These are phyloP conservation scores for Pyrus communis DNA, from an alignment of 306 rosid species.

Conservation along the genomic window DNA sequence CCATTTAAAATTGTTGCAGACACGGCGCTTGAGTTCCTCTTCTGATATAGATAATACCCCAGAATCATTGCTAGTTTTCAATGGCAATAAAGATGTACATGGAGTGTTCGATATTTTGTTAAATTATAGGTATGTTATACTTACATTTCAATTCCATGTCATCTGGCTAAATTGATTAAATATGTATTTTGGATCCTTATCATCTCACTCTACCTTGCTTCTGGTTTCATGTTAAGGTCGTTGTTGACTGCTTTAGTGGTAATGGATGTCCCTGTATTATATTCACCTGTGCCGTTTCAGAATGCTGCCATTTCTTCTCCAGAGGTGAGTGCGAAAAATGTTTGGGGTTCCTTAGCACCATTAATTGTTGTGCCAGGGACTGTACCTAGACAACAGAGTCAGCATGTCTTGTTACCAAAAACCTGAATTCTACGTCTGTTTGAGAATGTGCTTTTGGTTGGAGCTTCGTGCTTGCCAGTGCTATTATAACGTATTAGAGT, in stretches of 20 bases:
- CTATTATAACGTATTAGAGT: background rate
- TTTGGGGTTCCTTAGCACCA: background rate
- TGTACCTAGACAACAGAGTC: background rate
- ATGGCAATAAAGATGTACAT: conserved; percentile 60
- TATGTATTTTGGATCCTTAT: background rate
- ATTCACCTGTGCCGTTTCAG: conserved; percentile 78
- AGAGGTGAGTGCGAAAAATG: conserved; percentile 37
- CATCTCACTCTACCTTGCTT: conserved; percentile 13
- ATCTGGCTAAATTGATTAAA: conserved; percentile 7
- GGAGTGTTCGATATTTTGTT: conserved; percentile 73
- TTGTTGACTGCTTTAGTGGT: conserved; percentile 61
- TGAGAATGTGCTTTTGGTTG: background rate
- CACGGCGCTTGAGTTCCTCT: conserved; percentile 50
- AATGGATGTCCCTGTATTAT: conserved; percentile 74
- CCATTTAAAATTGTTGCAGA: conserved; percentile 39
- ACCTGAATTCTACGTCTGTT: background rate
- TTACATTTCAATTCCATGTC: conserved; percentile 1
- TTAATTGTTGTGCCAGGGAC: background rate
- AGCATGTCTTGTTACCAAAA: background rate
- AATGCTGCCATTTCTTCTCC: conserved; percentile 80
- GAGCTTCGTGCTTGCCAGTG: background rate
- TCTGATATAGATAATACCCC: conserved; percentile 69
- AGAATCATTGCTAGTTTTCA: conserved; percentile 69
- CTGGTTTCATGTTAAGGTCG: conserved; percentile 42
- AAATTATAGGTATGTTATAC: conserved; percentile 61